Conservation (phyloP, 2,329 filamentous ascomycete genomes). For the Davidsoniella neocaledoniae region DNA sequence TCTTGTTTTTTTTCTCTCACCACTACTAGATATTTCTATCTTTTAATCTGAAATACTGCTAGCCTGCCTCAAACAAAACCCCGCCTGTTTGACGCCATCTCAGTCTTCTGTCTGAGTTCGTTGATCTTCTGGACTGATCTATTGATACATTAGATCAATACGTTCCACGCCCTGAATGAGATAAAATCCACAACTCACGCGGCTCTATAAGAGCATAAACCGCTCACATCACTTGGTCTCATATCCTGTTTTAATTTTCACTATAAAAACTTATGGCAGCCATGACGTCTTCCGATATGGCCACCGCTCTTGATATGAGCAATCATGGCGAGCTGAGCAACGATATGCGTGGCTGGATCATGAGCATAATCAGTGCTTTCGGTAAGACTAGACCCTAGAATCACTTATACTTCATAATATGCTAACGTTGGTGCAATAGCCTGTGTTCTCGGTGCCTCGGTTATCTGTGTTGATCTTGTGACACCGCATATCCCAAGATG, state of each 20-base stretch:
- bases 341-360: constrained; percentile 86
- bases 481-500: constrained; percentile 57
- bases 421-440: constrained; percentile 22
- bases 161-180: too few relatives aligned
- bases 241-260: background rate
- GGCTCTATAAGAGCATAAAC: too few relatives aligned
- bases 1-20: too few relatives aligned
- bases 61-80: too few relatives aligned
- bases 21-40: too few relatives aligned
- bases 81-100: too few relatives aligned
- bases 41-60: too few relatives aligned
- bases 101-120: too few relatives aligned
- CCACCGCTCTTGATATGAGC: background rate
- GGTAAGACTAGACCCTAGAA: constrained; percentile 26
- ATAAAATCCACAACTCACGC: too few relatives aligned
- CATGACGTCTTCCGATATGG: background rate
- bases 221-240: background rate
- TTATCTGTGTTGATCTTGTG: constrained; percentile 75
- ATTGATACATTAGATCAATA: too few relatives aligned
- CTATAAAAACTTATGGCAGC: too few relatives aligned
- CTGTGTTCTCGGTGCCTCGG: constrained; percentile 57
- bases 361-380: constrained; percentile 67
- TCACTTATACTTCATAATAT: constrained; percentile 1
- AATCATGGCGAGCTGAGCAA: constrained; percentile 36
- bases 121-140: too few relatives aligned